Evolutionary conservation across 2,329 filamentous ascomycete genomes (phyloP).

Genomic region (Alternaria sp.): DNA sequence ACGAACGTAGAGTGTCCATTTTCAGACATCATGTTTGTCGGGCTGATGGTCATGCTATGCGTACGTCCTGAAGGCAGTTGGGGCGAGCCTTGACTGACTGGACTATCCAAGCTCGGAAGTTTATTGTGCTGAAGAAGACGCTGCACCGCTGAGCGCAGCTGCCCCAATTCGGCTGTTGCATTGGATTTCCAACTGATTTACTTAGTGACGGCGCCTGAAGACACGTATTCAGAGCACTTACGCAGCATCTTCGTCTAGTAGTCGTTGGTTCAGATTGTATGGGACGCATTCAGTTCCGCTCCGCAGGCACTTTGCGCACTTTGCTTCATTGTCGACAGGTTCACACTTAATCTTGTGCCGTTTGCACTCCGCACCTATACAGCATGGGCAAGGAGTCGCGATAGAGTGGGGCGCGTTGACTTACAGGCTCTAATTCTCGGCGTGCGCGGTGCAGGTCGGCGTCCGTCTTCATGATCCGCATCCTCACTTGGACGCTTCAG

Average conservation of each 20-base stretch:
- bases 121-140: conserved; percentile 39
- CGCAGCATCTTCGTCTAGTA: conserved; percentile 45
- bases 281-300: conserved; percentile 83
- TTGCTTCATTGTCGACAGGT: conserved; percentile 41
- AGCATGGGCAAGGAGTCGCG: background rate
- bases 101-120: conserved; percentile 35
- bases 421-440: conserved; percentile 41
- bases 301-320: conserved; percentile 47
- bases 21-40: conserved; percentile 37
- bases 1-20: conserved; percentile 35
- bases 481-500: conserved; percentile 43
- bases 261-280: conserved; percentile 54
- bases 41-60: conserved; percentile 26
- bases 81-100: conserved; percentile 20
- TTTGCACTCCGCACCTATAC: conserved; percentile 46
- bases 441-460: conserved; percentile 36
- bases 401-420: conserved; percentile 8
- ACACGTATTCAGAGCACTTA: conserved; percentile 20
- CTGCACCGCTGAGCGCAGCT: conserved; percentile 40
- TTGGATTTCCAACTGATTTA: conserved; percentile 43
- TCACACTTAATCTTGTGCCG: conserved; percentile 50
- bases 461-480: conserved; percentile 39
- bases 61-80: conserved; percentile 22
- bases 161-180: conserved; percentile 35
- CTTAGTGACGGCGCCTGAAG: background rate